phyloP scores from a whole-genome alignment of 1,284 basidiomycete genomes.

The Takashimella koratensis region DNA sequence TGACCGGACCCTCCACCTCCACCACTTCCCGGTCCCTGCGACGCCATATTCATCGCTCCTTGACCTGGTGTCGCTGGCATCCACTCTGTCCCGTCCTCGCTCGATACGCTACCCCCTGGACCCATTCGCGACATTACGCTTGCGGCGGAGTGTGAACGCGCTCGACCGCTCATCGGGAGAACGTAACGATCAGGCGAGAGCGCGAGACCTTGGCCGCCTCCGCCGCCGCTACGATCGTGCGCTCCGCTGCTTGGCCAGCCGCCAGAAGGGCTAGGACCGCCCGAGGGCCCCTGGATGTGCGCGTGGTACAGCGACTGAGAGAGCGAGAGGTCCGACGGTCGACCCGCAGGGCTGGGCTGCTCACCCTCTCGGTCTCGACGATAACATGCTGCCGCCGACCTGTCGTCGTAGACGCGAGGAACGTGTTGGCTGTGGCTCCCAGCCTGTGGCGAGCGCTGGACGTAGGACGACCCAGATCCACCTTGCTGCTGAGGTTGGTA shows the following conservation, averaged over 20 bases:
- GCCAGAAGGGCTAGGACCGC: neutral
- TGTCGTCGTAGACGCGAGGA: neutral
- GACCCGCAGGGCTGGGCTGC: neutral
- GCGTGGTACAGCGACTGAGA: neutral
- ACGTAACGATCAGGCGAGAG: slow-evolving; percentile 1
- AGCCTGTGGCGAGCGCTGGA: neutral
- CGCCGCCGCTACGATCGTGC: no score
- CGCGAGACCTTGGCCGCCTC: neutral
- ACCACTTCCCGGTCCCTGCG: neutral
- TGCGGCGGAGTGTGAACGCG: slow-evolving; percentile 13
- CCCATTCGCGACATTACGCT: slow-evolving; percentile 6
- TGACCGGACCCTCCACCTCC: slow-evolving; percentile 26
- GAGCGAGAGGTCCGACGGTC: neutral
- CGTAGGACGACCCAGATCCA: neutral
- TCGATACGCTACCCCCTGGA: neutral
- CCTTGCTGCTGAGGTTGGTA: neutral
- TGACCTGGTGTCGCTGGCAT: slow-evolving; percentile 3
- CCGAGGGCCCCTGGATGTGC: neutral
- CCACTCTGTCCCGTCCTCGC: neutral
- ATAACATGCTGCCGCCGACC: neutral
- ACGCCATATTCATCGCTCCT: neutral
- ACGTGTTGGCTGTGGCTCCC: neutral
- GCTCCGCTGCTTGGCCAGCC: no score
- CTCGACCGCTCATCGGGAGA: slow-evolving; percentile 5
- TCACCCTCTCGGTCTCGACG: neutral